These are phyloP conservation scores for Tylopilus sp. DNA, from an alignment of 1,284 basidiomycete species.

Conservation along the genomic window DNA sequence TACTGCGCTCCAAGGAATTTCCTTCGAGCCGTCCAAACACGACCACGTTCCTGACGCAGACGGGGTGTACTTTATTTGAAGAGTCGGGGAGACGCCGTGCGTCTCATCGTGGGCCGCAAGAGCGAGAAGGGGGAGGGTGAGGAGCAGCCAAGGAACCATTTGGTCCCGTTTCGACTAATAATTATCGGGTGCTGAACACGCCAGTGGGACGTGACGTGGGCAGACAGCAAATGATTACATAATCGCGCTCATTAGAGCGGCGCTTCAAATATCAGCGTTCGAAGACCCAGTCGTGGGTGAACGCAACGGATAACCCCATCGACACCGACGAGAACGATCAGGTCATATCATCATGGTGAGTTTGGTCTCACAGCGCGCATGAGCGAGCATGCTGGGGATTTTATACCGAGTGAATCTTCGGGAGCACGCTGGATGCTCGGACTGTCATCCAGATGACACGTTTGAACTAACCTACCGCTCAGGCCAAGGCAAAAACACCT, in stretches of 20 bases:
- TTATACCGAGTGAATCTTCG: not conserved
- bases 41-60: slow-evolving; percentile 52
- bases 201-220: not conserved
- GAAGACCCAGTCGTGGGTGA: not conserved
- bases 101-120: slow-evolving; percentile 43
- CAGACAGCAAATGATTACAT: slow-evolving; percentile 14
- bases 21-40: slow-evolving; percentile 70
- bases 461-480: slow-evolving; percentile 14
- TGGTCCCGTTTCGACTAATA: not conserved
- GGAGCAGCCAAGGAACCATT: slow-evolving; percentile 47
- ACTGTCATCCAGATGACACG: slow-evolving; percentile 16
- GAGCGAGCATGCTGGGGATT: not conserved
- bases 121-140: slow-evolving; percentile 39
- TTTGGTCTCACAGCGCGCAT: not conserved
- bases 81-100: slow-evolving; percentile 46
- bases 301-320: slow-evolving; percentile 2
- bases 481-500: slow-evolving; percentile 72
- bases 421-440: slow-evolving; percentile 20
- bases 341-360: slow-evolving; percentile 34
- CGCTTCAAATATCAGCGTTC: slow-evolving; percentile 20
- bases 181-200: not conserved
- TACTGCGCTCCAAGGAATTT: slow-evolving; percentile 72
- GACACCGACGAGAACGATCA: slow-evolving; percentile 25
- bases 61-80: slow-evolving; percentile 47
- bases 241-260: slow-evolving; percentile 21